A percentile compares a stretch with the other conserved stretches of the same genome.
Conservation (phyloP, 2,329 filamentous ascomycete species). For the Beauveria sp. region DNA sequence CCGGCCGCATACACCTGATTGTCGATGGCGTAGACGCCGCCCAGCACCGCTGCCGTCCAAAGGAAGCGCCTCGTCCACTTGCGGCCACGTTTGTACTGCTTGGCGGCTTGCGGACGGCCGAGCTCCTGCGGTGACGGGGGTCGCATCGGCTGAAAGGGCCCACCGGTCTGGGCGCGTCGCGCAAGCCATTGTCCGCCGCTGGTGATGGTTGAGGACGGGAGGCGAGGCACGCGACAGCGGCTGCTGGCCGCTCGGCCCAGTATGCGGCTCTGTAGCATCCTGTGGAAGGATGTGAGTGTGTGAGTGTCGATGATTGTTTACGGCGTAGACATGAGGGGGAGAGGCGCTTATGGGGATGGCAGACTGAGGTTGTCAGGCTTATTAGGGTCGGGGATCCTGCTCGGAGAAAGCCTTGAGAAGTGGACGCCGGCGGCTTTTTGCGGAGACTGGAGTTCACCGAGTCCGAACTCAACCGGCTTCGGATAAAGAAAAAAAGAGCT, state of each 20-base stretch:
- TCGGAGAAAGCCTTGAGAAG: neutral
- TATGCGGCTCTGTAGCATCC: constrained; percentile 8
- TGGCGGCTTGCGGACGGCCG: constrained; percentile 62
- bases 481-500: neutral
- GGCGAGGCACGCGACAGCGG: constrained; percentile 10
- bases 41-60: constrained; percentile 51
- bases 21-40: constrained; percentile 61
- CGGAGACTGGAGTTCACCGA: constrained; percentile 3
- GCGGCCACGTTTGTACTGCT: constrained; percentile 60
- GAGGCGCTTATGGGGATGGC: neutral
- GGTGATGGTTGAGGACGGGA: neutral
- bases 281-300: neutral
- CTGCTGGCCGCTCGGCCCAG: neutral
- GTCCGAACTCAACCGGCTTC: neutral
- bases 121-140: constrained; percentile 75
- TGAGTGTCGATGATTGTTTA: neutral
- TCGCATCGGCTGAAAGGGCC: constrained; percentile 55
- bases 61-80: constrained; percentile 72
- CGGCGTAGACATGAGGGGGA: neutral
- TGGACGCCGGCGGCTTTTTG: neutral
- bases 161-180: constrained; percentile 24
- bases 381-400: neutral
- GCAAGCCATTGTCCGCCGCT: constrained; percentile 2
- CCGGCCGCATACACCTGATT: constrained; percentile 70
- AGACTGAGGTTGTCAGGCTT: neutral